Conservation (phyloP, 768 basidiomycete species). For the Leccinum variicolor region DNA sequence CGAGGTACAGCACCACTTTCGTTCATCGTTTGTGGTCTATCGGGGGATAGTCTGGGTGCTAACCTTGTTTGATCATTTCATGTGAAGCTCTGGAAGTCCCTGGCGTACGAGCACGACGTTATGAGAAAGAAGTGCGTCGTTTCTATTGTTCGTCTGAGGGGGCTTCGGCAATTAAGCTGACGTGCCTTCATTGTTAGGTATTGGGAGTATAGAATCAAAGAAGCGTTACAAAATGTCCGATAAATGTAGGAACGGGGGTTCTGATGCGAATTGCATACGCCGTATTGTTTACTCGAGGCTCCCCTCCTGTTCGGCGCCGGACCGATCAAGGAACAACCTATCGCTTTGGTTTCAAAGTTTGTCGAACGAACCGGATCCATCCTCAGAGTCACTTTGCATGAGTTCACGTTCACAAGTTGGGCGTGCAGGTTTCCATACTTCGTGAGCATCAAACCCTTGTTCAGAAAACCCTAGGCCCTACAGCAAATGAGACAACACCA, state of each 20-base stretch:
- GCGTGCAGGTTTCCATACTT: conserved; percentile 20
- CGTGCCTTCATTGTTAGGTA: conserved; percentile 44
- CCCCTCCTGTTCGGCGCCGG: not conserved
- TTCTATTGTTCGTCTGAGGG: conserved; percentile 4
- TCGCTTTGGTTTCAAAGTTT: not conserved
- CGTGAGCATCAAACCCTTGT: conserved; percentile 68
- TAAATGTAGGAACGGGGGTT: conserved; percentile 14
- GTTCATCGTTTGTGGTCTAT: not conserved
- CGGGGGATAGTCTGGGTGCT: conserved; percentile 1
- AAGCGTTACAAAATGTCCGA: conserved; percentile 34
- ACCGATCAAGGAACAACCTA: not conserved
- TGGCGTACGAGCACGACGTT: conserved; percentile 67
- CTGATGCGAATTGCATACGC: conserved; percentile 9
- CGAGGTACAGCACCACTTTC: conserved; percentile 37
- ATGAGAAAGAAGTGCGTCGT: conserved; percentile 71
- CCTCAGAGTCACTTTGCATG: not conserved
- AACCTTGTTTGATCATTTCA: conserved; percentile 11
- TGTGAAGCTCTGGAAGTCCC: conserved; percentile 62
- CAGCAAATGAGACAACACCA: conserved; percentile 62
- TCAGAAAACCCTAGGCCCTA: conserved; percentile 62
- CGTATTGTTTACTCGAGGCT: not conserved
- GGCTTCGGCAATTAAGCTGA: conserved; percentile 25
- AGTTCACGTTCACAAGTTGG: not conserved
- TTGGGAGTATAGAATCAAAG: conserved; percentile 71
- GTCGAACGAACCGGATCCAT: not conserved